phyloP scores from a whole-genome alignment of 2,329 filamentous ascomycete genomes.

The Colletotrichum destructivum region DNA sequence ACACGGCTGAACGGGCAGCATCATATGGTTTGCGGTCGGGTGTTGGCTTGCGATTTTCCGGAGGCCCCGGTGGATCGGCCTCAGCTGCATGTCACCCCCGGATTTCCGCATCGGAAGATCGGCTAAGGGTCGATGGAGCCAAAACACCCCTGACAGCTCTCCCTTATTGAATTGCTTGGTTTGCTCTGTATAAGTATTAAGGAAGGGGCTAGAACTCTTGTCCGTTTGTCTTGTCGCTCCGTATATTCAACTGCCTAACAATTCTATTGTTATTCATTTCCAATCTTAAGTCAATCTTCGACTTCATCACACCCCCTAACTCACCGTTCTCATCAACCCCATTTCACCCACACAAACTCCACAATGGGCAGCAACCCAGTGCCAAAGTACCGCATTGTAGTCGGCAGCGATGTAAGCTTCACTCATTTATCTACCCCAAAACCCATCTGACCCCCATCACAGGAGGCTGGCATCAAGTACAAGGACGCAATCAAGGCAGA shows the following conservation, averaged over 20 bases:
- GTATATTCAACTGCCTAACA: neutral
- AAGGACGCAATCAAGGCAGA: slow-evolving; percentile 84
- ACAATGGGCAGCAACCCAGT: slow-evolving; percentile 44
- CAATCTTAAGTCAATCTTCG: no score
- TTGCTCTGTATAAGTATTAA: slow-evolving; percentile 1
- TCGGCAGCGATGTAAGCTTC: slow-evolving; percentile 67
- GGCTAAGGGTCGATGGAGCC: neutral
- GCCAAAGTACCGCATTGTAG: slow-evolving; percentile 65
- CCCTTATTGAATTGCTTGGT: neutral
- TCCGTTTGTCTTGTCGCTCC: neutral
- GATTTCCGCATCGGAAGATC: slow-evolving; percentile 41
- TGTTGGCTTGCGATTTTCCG: slow-evolving; percentile 26
- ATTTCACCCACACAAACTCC: neutral
- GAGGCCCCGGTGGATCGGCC: slow-evolving; percentile 11
- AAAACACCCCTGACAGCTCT: neutral
- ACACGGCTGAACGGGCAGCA: slow-evolving; percentile 1
- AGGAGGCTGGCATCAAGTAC: slow-evolving; percentile 83
- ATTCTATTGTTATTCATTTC: no score
- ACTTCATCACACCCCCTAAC: neutral
- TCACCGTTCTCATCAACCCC: neutral
- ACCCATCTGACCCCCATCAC: neutral
- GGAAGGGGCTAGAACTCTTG: neutral
- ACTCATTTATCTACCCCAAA: neutral
- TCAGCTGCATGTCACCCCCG: slow-evolving; percentile 19
- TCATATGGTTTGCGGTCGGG: slow-evolving; percentile 32